Evolutionary conservation across 108 stramenopile species (phyloP), one percentile per base, ranked within the genome.

Genomic region (Fragilariopsis cylindrus): DNA sequence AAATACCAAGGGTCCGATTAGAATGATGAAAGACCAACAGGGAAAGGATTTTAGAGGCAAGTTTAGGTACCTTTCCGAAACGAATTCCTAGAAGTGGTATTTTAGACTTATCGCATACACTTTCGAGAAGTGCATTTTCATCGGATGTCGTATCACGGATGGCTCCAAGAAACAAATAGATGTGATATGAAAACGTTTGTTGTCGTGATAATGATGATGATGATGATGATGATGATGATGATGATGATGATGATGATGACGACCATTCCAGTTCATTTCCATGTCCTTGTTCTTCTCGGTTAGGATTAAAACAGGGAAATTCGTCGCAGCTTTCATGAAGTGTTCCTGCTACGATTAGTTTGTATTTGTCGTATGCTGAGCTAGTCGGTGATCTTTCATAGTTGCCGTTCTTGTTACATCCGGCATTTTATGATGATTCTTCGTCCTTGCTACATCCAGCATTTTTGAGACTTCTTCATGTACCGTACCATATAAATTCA

Each of bases 301-400:
- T 47, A 48, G 56, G 73, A 3, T 65, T 71, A 76, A 87, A 91
- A 69, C 84, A 89, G 0, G 92, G 90, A 45, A 93, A 81, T 70
- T 93, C 92, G 2, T 86, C 79, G 48, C 78, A 87, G 15, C 81
- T 80, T 76, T 93, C 92, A 65, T 93, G 92, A 65, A 93, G 77
- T 39, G 78, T 82, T 45, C 75, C 87, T 42, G 87, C 92, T 50
- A 93, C 54, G 2, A 70, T 56, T 65, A 18, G 21, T 5, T 3
- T 44, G n/a, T 5, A 4, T 16, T 58, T 11, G 66, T 11, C 30
- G 40, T 9, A 1, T 53, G 65, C 19, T 13, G 43, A 44, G 7
- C 18, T 41, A 30, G n/a, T 60, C 19, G 40, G 19, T 6, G 40
- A 30, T 11, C 40, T 4, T 30, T 63, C 43, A 13, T 11, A 1